Evolutionary conservation across 1,139 yeast genomes (phyloP).

Genomic region (Petasospora fabianii): DNA sequence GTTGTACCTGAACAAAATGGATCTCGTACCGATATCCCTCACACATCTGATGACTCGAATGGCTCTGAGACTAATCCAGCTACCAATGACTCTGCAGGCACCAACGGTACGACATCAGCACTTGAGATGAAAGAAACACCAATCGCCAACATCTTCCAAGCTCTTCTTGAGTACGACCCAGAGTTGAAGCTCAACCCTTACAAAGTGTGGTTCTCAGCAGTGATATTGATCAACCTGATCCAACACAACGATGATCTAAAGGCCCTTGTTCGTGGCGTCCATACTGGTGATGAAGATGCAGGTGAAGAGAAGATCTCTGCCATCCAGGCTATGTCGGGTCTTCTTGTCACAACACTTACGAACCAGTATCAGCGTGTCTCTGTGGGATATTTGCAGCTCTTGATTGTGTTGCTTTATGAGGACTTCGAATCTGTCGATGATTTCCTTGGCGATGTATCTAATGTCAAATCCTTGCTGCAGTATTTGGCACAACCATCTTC

Average conservation of each 20-base stretch:
- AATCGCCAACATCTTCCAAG: constrained; percentile 54
- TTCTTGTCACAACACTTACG: constrained; percentile 63
- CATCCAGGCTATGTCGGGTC: constrained; percentile 77
- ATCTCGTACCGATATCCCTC: too few relatives aligned
- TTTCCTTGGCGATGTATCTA: constrained; percentile 65
- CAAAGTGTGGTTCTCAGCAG: constrained; percentile 80
- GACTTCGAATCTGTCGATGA: constrained; percentile 73
- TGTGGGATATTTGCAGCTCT: constrained; percentile 71
- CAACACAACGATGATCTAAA: constrained; percentile 44
- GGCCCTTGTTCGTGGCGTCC: constrained; percentile 48
- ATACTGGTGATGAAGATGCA: constrained; percentile 60
- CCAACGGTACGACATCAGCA: constrained; percentile 5
- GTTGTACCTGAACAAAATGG: too few relatives aligned
- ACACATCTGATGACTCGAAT: too few relatives aligned
- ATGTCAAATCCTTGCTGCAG: constrained; percentile 63
- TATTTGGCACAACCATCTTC: constrained; percentile 60
- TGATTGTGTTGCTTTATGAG: constrained; percentile 77
- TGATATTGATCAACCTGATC: constrained; percentile 60
- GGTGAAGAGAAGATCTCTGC: constrained; percentile 76
- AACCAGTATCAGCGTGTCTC: constrained; percentile 72
- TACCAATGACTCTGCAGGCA: constrained; percentile 3
- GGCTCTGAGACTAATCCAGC: neutral
- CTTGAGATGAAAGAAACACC: constrained; percentile 20
- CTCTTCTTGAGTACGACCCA: constrained; percentile 74
- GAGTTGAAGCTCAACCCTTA: constrained; percentile 80